These are phyloP conservation scores for Cubamyces lactineus DNA, from an alignment of 768 basidiomycete genomes.

Conservation along the genomic window DNA sequence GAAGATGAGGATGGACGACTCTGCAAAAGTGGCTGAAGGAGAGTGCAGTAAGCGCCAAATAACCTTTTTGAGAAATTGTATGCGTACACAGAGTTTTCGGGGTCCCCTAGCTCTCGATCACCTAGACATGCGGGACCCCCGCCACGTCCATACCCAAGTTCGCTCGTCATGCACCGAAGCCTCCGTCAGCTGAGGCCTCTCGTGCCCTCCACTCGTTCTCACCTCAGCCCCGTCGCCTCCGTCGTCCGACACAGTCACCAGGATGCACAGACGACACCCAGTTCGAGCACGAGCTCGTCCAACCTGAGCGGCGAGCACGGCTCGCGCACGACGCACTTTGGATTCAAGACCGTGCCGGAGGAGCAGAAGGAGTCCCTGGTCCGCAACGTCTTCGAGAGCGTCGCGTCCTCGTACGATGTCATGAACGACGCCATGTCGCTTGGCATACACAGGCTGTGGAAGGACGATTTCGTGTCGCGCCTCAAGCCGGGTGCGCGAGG, in stretches of 20 bases:
- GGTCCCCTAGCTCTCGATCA: constrained; percentile 1
- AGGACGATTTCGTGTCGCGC: constrained; percentile 81
- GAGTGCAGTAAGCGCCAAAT: not conserved
- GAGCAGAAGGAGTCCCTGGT: constrained; percentile 88
- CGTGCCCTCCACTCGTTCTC: constrained; percentile 6
- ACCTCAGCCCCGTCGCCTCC: not conserved
- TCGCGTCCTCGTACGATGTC: constrained; percentile 92
- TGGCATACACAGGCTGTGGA: constrained; percentile 97
- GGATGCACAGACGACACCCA: constrained; percentile 12
- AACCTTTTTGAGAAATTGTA: constrained; percentile 11
- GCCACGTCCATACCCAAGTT: constrained; percentile 7
- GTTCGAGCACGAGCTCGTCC: constrained; percentile 2
- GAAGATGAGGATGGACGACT: not conserved
- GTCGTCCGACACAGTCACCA: constrained; percentile 18
- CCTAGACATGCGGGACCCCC: constrained; percentile 1
- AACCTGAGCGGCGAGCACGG: constrained; percentile 13
- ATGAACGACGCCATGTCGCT: constrained; percentile 99
- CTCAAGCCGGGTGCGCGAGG: constrained; percentile 79
- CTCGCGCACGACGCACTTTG: constrained; percentile 80
- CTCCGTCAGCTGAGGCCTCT: constrained; percentile 22
- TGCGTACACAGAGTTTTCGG: constrained; percentile 17
- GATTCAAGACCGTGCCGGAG: constrained; percentile 88
- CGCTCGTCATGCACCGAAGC: constrained; percentile 22
- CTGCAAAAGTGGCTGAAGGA: not conserved
- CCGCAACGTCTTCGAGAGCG: constrained; percentile 92